Base-by-base conservation (phyloP, 495 filamentous ascomycete genomes). In the Patellaria atrata region DNA sequence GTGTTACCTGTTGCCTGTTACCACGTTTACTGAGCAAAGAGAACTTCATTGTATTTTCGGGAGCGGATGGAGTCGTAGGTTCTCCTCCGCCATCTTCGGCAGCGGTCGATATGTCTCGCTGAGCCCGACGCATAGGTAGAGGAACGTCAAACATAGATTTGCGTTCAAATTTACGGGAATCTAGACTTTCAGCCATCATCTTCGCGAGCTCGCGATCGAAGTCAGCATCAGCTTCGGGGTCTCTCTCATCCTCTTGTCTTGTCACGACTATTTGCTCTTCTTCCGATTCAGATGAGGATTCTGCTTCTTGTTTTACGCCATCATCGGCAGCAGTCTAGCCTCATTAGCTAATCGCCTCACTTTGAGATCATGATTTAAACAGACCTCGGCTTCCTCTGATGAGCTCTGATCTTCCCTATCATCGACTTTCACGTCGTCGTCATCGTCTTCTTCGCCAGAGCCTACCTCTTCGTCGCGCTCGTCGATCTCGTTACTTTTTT, bases 191-290 rank as follows among this genome's bases (percentile, higher is more conserved):
- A 41, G 85, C 68, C 91, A 96, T 94, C 75, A 99, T 81, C 57
- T 94, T 96, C 12, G 91, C 86, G 55, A 91, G 84, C 60, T 96
- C 89, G 47, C 89, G 82, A 48, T 96, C 91, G 48, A 99, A 99
- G 23, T 99, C 91, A 4, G 87, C 89, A 43, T 96, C 89, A 27
- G 74, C 80, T 58, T 93, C 84, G 0, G 89, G 91, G 41, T 99
- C 86, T 26, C 86, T 69, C 50, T 91, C 76, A 54, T 94, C 82
- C 49, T 92, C 79, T 49, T 84, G 73, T 26, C 82, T 71, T 9
- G 83, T 87, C 25, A 99, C 86, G 22, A 94, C 65, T 35, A 94
- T 91, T 6, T 82, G 71, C 47, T 94, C 59, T 12, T 59, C 86
- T 34, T 93, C 87, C 45, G 94, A 59, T 13, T 61, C 86, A 26